Evolutionary conservation across 2,329 filamentous ascomycete genomes (phyloP).

Genomic region (Cytospora piceicola): DNA sequence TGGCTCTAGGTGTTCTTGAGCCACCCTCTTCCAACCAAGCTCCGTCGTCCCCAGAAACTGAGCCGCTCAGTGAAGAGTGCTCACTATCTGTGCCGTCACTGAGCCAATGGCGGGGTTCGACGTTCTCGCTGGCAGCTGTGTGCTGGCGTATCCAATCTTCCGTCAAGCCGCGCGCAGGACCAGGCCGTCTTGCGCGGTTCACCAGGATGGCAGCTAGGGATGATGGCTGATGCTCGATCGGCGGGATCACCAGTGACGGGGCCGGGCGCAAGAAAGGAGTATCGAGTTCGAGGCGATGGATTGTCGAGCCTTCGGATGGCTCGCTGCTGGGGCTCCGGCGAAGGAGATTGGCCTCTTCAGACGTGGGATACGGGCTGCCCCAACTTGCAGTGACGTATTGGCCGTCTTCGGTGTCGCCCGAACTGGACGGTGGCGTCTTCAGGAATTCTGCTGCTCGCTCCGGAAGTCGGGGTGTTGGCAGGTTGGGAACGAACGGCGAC

Average conservation of each 20-base stretch:
- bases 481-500: slow-evolving; percentile 62
- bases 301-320: slow-evolving; percentile 61
- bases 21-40: slow-evolving; percentile 55
- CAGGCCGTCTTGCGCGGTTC: slow-evolving; percentile 59
- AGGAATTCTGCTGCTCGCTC: slow-evolving; percentile 59
- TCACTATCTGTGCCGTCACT: slow-evolving; percentile 79
- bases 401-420: slow-evolving; percentile 40
- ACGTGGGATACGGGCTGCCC: slow-evolving; percentile 85
- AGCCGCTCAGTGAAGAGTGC: slow-evolving; percentile 74
- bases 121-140: slow-evolving; percentile 69
- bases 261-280: slow-evolving; percentile 65
- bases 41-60: slow-evolving; percentile 54
- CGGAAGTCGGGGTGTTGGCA: slow-evolving; percentile 62
- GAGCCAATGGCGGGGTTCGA: slow-evolving; percentile 79
- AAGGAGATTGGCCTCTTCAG: slow-evolving; percentile 56
- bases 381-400: slow-evolving; percentile 76
- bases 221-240: slow-evolving; percentile 42
- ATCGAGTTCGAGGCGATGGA: slow-evolving; percentile 64
- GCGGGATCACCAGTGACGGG: slow-evolving; percentile 47
- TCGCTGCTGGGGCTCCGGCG: slow-evolving; percentile 61
- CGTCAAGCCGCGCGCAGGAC: slow-evolving; percentile 64
- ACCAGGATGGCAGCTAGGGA: slow-evolving; percentile 60
- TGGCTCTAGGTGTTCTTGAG: slow-evolving; percentile 52
- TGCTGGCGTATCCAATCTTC: slow-evolving; percentile 88
- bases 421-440: slow-evolving; percentile 53